These are phyloP conservation scores for Cordyceps farinosa DNA, from an alignment of 2,329 filamentous ascomycete species.

Conservation along the genomic window DNA sequence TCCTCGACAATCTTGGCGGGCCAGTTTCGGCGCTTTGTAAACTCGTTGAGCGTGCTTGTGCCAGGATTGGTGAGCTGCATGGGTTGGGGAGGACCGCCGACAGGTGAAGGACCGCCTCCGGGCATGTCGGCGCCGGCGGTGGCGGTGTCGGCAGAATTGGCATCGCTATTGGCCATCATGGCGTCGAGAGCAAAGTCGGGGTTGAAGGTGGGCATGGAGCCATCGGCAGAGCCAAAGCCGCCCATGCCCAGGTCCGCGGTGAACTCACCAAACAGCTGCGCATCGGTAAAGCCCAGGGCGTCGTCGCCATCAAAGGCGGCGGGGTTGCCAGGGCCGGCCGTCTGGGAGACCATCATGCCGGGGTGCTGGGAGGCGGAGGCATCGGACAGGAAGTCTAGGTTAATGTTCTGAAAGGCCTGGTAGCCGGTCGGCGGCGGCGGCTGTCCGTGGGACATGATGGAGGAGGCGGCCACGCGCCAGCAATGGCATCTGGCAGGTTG, in stretches of 20 bases:
- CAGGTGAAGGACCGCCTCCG: constrained; percentile 41
- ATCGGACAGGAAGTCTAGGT: constrained; percentile 10
- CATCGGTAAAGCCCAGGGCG: constrained; percentile 12
- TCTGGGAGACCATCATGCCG: not conserved
- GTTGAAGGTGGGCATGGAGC: constrained; percentile 9
- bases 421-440: constrained; percentile 9
- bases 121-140: constrained; percentile 36
- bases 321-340: not conserved
- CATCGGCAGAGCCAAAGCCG: constrained; percentile 4
- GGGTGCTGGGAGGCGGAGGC: constrained; percentile 9
- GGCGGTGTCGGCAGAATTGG: constrained; percentile 32
- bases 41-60: constrained; percentile 51
- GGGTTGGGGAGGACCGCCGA: constrained; percentile 34
- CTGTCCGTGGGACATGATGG: constrained; percentile 16
- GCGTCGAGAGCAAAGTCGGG: constrained; percentile 16
- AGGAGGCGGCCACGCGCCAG: constrained; percentile 6
- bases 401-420: constrained; percentile 7
- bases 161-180: constrained; percentile 21
- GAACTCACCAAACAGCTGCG: constrained; percentile 12
- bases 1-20: constrained; percentile 85
- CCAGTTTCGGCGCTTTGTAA: constrained; percentile 69
- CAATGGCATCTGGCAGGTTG: constrained; percentile 11
- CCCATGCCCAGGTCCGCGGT: constrained; percentile 9
- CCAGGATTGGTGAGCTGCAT: constrained; percentile 24
- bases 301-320: not conserved